Conservation (phyloP, 352 stramenopile species). For the Pythium brassicae region DNA sequence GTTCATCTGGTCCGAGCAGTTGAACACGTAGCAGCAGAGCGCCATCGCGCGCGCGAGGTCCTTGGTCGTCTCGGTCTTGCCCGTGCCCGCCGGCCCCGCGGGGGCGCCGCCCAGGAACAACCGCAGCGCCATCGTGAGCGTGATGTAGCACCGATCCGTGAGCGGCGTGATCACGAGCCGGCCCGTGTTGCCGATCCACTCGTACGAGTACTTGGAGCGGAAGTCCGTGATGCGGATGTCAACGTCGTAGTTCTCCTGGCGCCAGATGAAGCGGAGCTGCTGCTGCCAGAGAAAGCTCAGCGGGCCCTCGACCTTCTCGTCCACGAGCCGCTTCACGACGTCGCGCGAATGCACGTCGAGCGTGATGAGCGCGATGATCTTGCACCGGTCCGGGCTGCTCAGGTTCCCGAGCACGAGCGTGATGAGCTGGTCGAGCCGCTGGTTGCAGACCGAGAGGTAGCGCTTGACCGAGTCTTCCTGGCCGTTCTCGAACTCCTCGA, state of each 20-base stretch:
- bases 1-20: slow-evolving; percentile 89
- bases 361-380: slow-evolving; percentile 95
- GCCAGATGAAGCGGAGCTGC: slow-evolving; percentile 86
- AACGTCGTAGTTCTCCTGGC: slow-evolving; percentile 93
- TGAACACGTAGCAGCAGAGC: slow-evolving; percentile 88
- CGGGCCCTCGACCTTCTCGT: slow-evolving; percentile 86
- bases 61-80: slow-evolving; percentile 88
- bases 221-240: slow-evolving; percentile 97
- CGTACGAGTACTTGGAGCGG: slow-evolving; percentile 91
- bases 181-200: slow-evolving; percentile 87
- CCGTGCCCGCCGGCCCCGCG: slow-evolving; percentile 90
- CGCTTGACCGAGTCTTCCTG: slow-evolving; percentile 86
- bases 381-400: slow-evolving; percentile 87
- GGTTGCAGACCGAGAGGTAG: slow-evolving; percentile 76
- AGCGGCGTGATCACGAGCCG: slow-evolving; percentile 95
- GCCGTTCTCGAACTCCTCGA: slow-evolving; percentile 87
- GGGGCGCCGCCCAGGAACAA: slow-evolving; percentile 95
- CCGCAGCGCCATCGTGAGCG: slow-evolving; percentile 93
- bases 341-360: slow-evolving; percentile 95
- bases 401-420: slow-evolving; percentile 90
- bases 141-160: slow-evolving; percentile 97
- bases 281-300: slow-evolving; percentile 88
- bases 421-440: slow-evolving; percentile 88
- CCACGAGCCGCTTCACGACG: slow-evolving; percentile 88
- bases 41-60: slow-evolving; percentile 83